Conservation (phyloP, 805 yeast genomes). For the Grigorovia humatica region DNA sequence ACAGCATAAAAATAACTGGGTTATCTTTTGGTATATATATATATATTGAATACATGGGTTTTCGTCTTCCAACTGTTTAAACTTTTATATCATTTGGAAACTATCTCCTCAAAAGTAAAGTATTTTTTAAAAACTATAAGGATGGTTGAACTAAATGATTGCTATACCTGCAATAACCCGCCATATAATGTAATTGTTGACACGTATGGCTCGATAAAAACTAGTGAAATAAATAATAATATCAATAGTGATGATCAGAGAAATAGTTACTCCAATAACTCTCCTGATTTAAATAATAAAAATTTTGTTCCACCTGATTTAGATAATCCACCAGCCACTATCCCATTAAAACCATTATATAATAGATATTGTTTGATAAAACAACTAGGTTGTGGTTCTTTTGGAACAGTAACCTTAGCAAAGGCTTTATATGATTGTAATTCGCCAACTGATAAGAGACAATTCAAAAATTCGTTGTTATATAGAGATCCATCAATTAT, state of each 20-base stretch:
- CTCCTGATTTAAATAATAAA: conserved; percentile 1
- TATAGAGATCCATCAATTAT: conserved; percentile 24
- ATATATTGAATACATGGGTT: not conserved
- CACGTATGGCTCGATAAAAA: not conserved
- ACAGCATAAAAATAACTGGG: no score
- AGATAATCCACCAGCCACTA: conserved; percentile 30
- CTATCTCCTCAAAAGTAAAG: not conserved
- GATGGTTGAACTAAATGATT: not conserved
- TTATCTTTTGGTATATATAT: no score
- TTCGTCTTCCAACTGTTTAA: not conserved
- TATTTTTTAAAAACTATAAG: no score
- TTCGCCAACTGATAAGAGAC: not conserved
- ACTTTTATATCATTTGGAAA: not conserved
- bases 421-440: conserved; percentile 30
- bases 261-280: not conserved
- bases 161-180: not conserved
- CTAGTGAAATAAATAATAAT: not conserved
- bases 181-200: no score
- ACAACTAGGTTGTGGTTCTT: conserved; percentile 62
- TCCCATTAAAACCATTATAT: conserved; percentile 36
- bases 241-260: not conserved
- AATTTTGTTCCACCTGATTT: conserved; percentile 29
- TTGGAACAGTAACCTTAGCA: conserved; percentile 62
- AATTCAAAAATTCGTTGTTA: conserved; percentile 37
- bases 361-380: conserved; percentile 41